Percentiles rank a stretch among this genome's conserved stretches.
phyloP scores from a whole-genome alignment of 805 yeast species.

The Cyberlindnera japonica region DNA sequence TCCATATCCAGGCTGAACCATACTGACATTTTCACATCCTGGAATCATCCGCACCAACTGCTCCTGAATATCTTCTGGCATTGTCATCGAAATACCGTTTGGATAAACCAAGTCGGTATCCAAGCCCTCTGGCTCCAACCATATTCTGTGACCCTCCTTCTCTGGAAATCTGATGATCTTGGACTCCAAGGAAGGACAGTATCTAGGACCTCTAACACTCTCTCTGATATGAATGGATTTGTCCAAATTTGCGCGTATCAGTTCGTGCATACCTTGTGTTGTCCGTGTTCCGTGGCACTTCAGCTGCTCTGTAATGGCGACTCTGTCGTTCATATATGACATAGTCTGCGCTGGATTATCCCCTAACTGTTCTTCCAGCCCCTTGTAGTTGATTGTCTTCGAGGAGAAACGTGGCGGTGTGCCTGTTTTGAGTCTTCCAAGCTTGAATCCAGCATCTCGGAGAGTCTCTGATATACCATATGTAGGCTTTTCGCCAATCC shows the following conservation, averaged over 20 bases:
- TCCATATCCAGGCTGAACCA: constrained; percentile 97
- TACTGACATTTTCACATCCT: constrained; percentile 83
- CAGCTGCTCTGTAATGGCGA: constrained; percentile 57
- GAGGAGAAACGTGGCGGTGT: constrained; percentile 89
- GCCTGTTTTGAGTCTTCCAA: constrained; percentile 94
- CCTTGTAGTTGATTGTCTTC: constrained; percentile 62
- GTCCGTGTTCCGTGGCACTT: constrained; percentile 78
- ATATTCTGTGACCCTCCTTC: constrained; percentile 72
- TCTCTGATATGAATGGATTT: constrained; percentile 88
- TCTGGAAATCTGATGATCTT: constrained; percentile 79
- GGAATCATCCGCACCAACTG: constrained; percentile 71
- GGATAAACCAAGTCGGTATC: constrained; percentile 89
- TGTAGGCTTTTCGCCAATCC: constrained; percentile 90
- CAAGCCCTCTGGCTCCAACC: constrained; percentile 97
- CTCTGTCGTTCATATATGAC: constrained; percentile 75
- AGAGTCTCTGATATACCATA: constrained; percentile 84
- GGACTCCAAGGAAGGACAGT: constrained; percentile 95
- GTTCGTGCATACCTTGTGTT: constrained; percentile 66
- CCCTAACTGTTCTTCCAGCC: constrained; percentile 69
- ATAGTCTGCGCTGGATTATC: constrained; percentile 86
- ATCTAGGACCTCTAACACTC: constrained; percentile 93
- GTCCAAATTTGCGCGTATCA: constrained; percentile 66
- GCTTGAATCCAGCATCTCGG: constrained; percentile 66
- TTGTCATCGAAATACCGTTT: constrained; percentile 91
- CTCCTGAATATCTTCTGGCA: constrained; percentile 91